Evolutionary conservation across 768 basidiomycete species (phyloP), one percentile per base, ranked within the genome.

Genomic region (Lyophyllum shimeji): DNA sequence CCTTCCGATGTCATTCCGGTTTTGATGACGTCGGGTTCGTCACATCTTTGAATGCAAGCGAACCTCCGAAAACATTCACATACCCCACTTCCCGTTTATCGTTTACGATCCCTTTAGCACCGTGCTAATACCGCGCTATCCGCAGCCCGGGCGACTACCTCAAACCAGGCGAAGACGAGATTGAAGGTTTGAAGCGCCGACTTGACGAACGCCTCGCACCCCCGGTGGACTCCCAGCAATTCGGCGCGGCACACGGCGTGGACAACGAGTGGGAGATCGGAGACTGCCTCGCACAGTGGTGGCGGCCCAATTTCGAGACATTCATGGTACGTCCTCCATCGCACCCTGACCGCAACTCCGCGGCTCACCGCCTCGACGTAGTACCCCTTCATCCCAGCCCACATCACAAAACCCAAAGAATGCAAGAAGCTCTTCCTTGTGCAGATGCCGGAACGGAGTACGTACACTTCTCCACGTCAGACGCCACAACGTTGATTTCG

Each of bases 271-370:
- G 97, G 97, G 90, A 95, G 71, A 93, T 98, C 37, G 90, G 90
- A 1, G 95, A 98, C 63, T 95, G 93, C 63, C 78, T 98, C n/a
- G 93, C 93, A 0, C 94, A 95, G 68, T 99, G 96, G 95, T 99
- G 92, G 90, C 76, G 97, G 47, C 96, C 96, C 0, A 97, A 97
- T 67, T 99, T 97, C 63, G 97, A 99, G 76, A 95, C 94, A 0
- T 98, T 98, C 74, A 95, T 97, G 90, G 95, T 96, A 63, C 65
- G 89, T 80, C 7, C 7, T 15, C 39, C 33, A 12, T 17, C 40
- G 45, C 43, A 37, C 24, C 46, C 33, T 3, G 52, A 27, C 51
- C 34, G 39, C 46, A 44, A 21, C 7, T n/a, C 24, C n/a, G 17
- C 5, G 37, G 7, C 18, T 46, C 42, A 31, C 27, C 21, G 9